phyloP scores from a whole-genome alignment of 2,329 filamentous ascomycete genomes.

The Fusarium oxysporum region DNA sequence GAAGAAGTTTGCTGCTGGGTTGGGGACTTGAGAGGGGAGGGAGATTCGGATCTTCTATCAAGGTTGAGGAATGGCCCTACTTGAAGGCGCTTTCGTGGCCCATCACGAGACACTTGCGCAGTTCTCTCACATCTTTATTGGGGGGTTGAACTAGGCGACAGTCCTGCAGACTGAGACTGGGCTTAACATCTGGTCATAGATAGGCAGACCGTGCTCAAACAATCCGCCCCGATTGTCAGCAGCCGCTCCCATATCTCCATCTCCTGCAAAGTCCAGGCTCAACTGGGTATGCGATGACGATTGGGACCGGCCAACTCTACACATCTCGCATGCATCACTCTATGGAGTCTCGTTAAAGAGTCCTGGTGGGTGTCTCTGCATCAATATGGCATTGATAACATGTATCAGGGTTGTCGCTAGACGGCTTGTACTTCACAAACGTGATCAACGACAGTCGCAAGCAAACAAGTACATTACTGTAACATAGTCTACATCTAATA shows the following conservation, averaged over 20 bases:
- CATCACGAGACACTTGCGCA: not conserved
- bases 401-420: not conserved
- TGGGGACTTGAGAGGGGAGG: slow-evolving; percentile 29
- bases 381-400: not conserved
- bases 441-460: not conserved
- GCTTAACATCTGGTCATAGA: no score
- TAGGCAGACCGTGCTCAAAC: not conserved
- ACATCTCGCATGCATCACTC: not conserved
- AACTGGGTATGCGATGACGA: not conserved
- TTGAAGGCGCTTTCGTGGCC: rapidly evolving
- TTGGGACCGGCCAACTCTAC: not conserved
- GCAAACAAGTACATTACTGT: not conserved
- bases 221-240: rapidly evolving
- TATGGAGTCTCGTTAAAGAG: not conserved
- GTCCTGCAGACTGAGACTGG: not conserved
- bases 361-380: not conserved
- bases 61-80: not conserved
- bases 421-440: not conserved
- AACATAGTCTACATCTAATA: not conserved
- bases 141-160: not conserved
- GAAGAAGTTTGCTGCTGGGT: slow-evolving; percentile 69
- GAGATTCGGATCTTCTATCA: not conserved
- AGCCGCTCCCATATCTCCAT: not conserved
- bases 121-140: not conserved
- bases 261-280: not conserved